Conservation (phyloP, 2,329 filamentous ascomycete species). For the Exophiala sp. region DNA sequence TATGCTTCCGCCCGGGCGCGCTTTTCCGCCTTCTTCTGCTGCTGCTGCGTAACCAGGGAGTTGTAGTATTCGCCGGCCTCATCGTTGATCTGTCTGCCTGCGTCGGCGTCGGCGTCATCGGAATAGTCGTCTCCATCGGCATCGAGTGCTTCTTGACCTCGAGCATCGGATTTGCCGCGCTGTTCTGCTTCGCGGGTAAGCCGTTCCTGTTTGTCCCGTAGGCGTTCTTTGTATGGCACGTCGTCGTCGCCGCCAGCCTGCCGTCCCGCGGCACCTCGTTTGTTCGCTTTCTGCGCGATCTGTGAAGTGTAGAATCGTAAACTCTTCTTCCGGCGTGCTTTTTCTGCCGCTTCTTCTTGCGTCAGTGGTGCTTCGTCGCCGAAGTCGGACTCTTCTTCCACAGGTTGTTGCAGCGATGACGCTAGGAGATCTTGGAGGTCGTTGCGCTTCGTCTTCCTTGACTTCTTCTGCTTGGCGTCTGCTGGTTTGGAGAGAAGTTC, state of each 20-base stretch:
- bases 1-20: conserved; percentile 58
- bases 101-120: conserved; percentile 40
- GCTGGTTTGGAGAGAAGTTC: not conserved
- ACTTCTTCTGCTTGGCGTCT: conserved; percentile 44
- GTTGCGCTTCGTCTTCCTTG: conserved; percentile 48
- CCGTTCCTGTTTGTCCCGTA: conserved; percentile 76
- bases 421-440: conserved; percentile 40
- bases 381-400: conserved; percentile 73
- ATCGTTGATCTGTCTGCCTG: conserved; percentile 42
- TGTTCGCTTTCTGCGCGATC: conserved; percentile 89
- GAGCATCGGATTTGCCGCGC: conserved; percentile 60
- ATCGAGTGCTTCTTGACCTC: conserved; percentile 52
- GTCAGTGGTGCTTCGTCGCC: conserved; percentile 82
- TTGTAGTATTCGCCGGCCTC: conserved; percentile 63
- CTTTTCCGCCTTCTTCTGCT: conserved; percentile 62
- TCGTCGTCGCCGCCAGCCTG: conserved; percentile 56
- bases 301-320: conserved; percentile 98
- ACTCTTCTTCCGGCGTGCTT: conserved; percentile 82
- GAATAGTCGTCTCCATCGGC: conserved; percentile 60
- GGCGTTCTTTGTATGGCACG: conserved; percentile 75
- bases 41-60: conserved; percentile 61
- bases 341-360: conserved; percentile 72
- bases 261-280: conserved; percentile 59
- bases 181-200: conserved; percentile 84
- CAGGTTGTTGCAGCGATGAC: conserved; percentile 32